Base-by-base conservation (phyloP, 106 monocot genomes). In the Dendrobium huoshanense region DNA sequence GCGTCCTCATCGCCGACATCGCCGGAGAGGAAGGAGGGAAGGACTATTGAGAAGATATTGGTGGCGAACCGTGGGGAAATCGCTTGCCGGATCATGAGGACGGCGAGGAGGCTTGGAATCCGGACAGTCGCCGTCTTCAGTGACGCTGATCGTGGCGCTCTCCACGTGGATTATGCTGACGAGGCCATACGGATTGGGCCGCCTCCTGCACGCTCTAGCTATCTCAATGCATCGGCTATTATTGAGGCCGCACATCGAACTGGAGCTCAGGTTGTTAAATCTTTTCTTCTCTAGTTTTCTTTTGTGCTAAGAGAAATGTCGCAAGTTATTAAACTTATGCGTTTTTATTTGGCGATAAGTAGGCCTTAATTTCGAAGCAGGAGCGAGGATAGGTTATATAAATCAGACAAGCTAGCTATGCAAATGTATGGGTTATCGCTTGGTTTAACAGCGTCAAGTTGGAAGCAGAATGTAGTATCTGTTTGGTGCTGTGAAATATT, bases 1-100 rank as follows among this genome's bases (percentile, higher is more conserved):
- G 13, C 64, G 18, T 81, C 75, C 10, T 88, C 86, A 18, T 81
- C 90, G 59, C 58, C 80, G 9, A 18, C 42, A 19, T 13, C 58
- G 67, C 47, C 42, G 78, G 70, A 47, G 82, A 58, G 68, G 82
- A 67, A 49, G 41, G 27, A 16, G 6, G 75, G 74, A 61, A 42
- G 20, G 83, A 77, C 73, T 18, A 95, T 98, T 72, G 92, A 98
- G 88, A 98, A 89, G 92, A 91, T 98, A 59, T 77, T 98, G 89
- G 88, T 98, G 56, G 98, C 98, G 51, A 98, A 98, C 89, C 83
- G 98, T 41, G 98, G 98, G 41, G 98, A 98, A 89, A 98, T 98
- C 79, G 98, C 98, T 8, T 92, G 92, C 82, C 83, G 98, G 79
- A 86, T 98, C 77, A 93, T 91, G 85, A 55, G 95, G 58, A 95